Conservation (phyloP, 805 yeast genomes). For the Metschnikowia picachoensis region DNA sequence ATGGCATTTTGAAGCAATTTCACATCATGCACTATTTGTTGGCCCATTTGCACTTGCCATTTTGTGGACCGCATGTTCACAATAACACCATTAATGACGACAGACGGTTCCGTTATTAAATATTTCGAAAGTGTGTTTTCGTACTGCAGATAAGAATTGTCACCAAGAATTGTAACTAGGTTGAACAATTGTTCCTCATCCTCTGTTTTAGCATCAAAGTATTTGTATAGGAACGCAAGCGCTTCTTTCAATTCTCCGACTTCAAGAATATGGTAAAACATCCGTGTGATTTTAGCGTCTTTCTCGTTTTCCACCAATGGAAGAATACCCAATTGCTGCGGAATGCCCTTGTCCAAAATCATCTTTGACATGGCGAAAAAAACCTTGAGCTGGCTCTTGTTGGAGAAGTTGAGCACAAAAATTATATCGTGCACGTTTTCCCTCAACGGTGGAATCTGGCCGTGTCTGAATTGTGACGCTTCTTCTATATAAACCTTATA, state of each 20-base stretch:
- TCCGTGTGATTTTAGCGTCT: slow-evolving; percentile 28
- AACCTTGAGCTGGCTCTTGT: slow-evolving; percentile 47
- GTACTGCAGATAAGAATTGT: slow-evolving; percentile 19
- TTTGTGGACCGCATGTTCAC: slow-evolving; percentile 43
- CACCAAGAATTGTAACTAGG: slow-evolving; percentile 17
- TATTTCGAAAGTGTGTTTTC: slow-evolving; percentile 23
- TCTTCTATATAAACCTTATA: slow-evolving; percentile 41
- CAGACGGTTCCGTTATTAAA: slow-evolving; percentile 44
- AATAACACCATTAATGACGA: slow-evolving; percentile 74
- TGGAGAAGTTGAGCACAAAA: slow-evolving; percentile 60
- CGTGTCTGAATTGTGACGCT: slow-evolving; percentile 23
- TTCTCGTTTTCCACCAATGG: slow-evolving; percentile 46
- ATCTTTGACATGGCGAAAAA: slow-evolving; percentile 47
- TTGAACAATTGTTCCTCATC: slow-evolving; percentile 23
- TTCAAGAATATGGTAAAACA: slow-evolving; percentile 32
- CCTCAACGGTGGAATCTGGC: slow-evolving; percentile 62
- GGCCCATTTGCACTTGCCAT: slow-evolving; percentile 55
- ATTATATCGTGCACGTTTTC: slow-evolving; percentile 76
- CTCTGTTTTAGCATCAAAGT: slow-evolving; percentile 26
- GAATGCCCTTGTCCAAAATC: slow-evolving; percentile 53
- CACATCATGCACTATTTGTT: slow-evolving; percentile 55
- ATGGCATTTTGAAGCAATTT: slow-evolving; percentile 26
- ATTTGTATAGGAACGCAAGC: slow-evolving; percentile 38
- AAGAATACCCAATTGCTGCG: slow-evolving; percentile 81
- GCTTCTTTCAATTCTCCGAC: slow-evolving; percentile 32